Evolutionary conservation across 1,139 yeast genomes (phyloP).

Genomic region (Scheffersomyces parashehatae): DNA sequence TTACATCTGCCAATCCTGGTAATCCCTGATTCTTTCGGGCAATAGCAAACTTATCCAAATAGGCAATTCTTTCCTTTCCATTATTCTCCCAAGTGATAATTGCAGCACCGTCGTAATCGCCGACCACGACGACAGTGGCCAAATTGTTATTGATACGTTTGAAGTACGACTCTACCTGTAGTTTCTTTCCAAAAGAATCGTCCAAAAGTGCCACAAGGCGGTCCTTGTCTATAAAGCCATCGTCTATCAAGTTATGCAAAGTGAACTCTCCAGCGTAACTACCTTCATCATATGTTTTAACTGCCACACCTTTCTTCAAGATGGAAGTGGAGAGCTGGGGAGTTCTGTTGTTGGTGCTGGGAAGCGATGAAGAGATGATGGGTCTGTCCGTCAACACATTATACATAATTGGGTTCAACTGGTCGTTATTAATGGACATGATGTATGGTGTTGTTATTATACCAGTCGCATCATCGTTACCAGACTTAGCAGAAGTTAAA

Average conservation of each 20-base stretch:
- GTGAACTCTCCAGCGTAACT: conserved; percentile 36
- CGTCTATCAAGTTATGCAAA: conserved; percentile 43
- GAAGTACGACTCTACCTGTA: conserved; percentile 68
- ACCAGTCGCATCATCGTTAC: conserved; percentile 47
- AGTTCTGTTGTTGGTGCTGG: conserved; percentile 66
- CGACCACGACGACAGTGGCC: conserved; percentile 81
- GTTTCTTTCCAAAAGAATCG: conserved; percentile 71
- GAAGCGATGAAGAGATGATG: conserved; percentile 87
- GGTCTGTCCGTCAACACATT: conserved; percentile 91
- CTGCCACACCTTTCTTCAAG: conserved; percentile 73
- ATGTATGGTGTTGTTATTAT: conserved; percentile 44
- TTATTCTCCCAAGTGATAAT: conserved; percentile 74
- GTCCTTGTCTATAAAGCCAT: conserved; percentile 53
- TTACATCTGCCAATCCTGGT: conserved; percentile 89
- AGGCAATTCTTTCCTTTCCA: conserved; percentile 48
- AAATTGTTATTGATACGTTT: conserved; percentile 61
- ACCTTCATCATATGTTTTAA: conserved; percentile 48
- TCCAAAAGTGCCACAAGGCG: conserved; percentile 65
- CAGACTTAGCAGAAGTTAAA: conserved; percentile 29
- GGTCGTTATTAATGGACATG: conserved; percentile 46
- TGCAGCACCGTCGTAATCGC: conserved; percentile 96
- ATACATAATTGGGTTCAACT: conserved; percentile 77
- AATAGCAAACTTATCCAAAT: conserved; percentile 92
- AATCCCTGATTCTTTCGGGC: conserved; percentile 81
- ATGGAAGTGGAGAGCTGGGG: conserved; percentile 76